Evolutionary conservation across 148 eudicot genomes (phyloP), one percentile per base, ranked within the genome.

Genomic region (Rhododendron ferrugineum): DNA sequence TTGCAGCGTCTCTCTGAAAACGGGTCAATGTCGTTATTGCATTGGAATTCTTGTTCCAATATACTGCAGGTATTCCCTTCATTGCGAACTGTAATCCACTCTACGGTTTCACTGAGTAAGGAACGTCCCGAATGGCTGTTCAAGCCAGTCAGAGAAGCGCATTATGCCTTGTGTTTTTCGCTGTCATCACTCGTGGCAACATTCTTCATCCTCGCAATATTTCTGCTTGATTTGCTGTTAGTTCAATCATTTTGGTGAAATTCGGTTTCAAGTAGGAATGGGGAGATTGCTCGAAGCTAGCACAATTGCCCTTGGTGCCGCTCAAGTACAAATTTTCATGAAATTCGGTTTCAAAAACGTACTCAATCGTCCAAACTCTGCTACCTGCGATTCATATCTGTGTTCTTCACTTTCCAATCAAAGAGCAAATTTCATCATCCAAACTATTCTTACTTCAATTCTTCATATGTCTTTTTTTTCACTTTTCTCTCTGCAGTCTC

Each of bases 241-340:
- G 44, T 85, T 68, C 44, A 40, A 40, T 32, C 36, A 34, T 34
- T 34, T 34, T 34, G 1, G 34, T 34, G 34, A 34, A 34, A 34
- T 34, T 34, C 34, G 34, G 34, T 34, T 34, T 34, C 34, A 34
- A 34, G 40, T 0, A 95, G 99, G 98, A 95, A 95, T 96, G 99
- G 98, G 99, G 98, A 88, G 99, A 96, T 81, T 97, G 98, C 73
- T 96, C 99, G 50, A 96, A 95, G 99, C 92, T 96, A 87, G 99
- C 99, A 64, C 99, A 84, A 95, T 96, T 86, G 99, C 98, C 86
- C 97, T 95, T 74, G 99, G 95, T 62, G 99, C 97, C 72, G 97
- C 99, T 58, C 99, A 96, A 97, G 99, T 96, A 88, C 30, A 23
- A 22, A 68, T 58, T 79, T 79, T 72, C 40, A 0, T 37, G 40